Evolutionary conservation across 2,329 filamentous ascomycete genomes (phyloP), one percentile per base, ranked within the genome.

Genomic region (Nothophaeocryptopus gaeumannii): DNA sequence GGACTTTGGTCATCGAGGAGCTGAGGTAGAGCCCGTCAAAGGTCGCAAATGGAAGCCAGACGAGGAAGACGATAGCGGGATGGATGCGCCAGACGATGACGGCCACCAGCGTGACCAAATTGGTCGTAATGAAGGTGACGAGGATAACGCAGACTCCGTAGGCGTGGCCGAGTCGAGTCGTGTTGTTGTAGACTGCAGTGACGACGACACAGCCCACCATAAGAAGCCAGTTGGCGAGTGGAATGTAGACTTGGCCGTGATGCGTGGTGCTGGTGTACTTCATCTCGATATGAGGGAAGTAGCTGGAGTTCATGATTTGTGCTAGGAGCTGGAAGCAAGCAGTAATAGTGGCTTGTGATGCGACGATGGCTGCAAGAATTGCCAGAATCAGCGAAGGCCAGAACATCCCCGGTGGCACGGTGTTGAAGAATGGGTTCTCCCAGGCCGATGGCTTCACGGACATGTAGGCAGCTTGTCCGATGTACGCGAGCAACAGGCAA

Each of bases 101-200:
- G 0, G 86, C 83, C 2, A 86, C 84, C 0, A 91, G 72, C 0
- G 84, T 78, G 2, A 89, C 83, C 75, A 91, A 82, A 65, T 79
- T 85, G 0, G 86, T 90, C 44, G 84, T 85, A 60, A 90, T 82
- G 63, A 89, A 88, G 0, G 86, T 88, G 33, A 90, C 87, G 36
- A 87, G 79, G 57, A 90, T 88, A 63, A 90, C 86, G 57, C 87
- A 91, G 8, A 88, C 83, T 33, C 87, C 86, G 59, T 90, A 90
- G 0, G 86, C 86, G 60, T 89, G 83, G 16, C 86, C 86, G 0
- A 89, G 76, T 47, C 76, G 75, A 13, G 82, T 86, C 0, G 84
- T 86, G 29, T 88, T 85, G 63, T 83, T 86, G 70, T 89, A 90
- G 2, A 88, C 79, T 8, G 54, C 51, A 4, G 58, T 57, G 5